A percentile compares a stretch with the other conserved stretches of the same genome.
These are phyloP conservation scores for Aspergillus novoparasiticus DNA, from an alignment of 2,329 filamentous ascomycete genomes.

Conservation along the genomic window DNA sequence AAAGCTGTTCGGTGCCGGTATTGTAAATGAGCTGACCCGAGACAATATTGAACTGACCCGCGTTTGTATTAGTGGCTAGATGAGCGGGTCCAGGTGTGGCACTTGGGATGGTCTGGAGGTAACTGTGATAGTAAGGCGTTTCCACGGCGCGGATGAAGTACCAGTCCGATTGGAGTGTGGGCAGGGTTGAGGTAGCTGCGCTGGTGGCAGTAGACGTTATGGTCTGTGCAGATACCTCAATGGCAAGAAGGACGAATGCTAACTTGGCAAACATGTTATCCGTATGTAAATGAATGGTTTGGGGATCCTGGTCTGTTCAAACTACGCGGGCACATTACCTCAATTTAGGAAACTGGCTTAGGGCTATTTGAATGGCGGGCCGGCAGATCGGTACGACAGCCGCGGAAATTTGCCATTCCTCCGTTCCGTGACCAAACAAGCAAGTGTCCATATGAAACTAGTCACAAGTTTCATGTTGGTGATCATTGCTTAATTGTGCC, in stretches of 20 bases:
- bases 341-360: neutral
- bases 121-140: slow-evolving; percentile 15
- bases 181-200: slow-evolving; percentile 2
- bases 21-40: slow-evolving; percentile 15
- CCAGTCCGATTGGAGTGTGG: slow-evolving; percentile 13
- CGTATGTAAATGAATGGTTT: neutral
- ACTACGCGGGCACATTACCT: neutral
- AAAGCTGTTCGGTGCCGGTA: slow-evolving; percentile 9
- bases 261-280: neutral
- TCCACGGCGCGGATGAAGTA: slow-evolving; percentile 15
- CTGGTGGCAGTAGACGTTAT: neutral
- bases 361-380: neutral
- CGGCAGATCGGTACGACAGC: slow-evolving; percentile 1
- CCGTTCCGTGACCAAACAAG: slow-evolving; percentile 2
- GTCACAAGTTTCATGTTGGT: neutral
- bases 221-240: slow-evolving; percentile 7
- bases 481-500: neutral
- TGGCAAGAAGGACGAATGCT: slow-evolving; percentile 1
- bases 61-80: slow-evolving; percentile 10
- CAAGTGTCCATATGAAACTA: neutral
- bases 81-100: slow-evolving; percentile 6
- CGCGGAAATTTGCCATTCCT: neutral
- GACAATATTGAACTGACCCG: slow-evolving; percentile 16
- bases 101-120: slow-evolving; percentile 15
- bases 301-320: neutral